Evolutionary conservation across 2,329 filamentous ascomycete genomes (phyloP).

Genomic region (Mycosphaerella arachidis): DNA sequence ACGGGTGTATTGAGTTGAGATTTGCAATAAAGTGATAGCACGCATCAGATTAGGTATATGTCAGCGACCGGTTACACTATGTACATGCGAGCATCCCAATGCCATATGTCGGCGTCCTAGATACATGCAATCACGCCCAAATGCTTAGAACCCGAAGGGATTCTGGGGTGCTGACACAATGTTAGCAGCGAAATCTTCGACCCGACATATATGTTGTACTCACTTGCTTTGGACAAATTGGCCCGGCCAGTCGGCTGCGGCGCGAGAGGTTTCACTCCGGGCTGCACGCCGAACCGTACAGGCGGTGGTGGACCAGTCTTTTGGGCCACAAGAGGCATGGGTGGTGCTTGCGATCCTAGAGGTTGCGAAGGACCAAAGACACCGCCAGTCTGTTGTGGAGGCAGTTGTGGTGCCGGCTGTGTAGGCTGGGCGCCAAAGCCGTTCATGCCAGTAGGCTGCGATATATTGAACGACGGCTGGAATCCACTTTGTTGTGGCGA

Average conservation of each 20-base stretch:
- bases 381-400: conserved; percentile 51
- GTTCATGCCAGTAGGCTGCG: conserved; percentile 35
- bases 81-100: conserved; percentile 17
- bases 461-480: conserved; percentile 40
- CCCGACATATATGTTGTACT: conserved; percentile 46
- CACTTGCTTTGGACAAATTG: conserved; percentile 92
- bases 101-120: conserved; percentile 10
- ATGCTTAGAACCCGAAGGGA: conserved; percentile 60
- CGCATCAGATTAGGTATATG: too few species aligned
- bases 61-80: conserved; percentile 7
- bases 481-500: conserved; percentile 51
- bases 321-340: conserved; percentile 65
- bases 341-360: conserved; percentile 29
- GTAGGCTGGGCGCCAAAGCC: conserved; percentile 44
- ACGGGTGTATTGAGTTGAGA: too few species aligned
- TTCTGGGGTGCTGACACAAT: conserved; percentile 57
- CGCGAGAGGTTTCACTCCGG: conserved; percentile 68
- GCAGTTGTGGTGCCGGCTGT: conserved; percentile 50
- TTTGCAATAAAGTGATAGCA: too few species aligned
- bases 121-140: conserved; percentile 3
- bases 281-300: conserved; percentile 78
- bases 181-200: conserved; percentile 1
- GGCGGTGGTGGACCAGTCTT: conserved; percentile 82
- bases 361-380: conserved; percentile 32
- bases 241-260: conserved; percentile 88